Conservation (phyloP, 352 stramenopile species). For the Globisporangium acanthophoron region DNA sequence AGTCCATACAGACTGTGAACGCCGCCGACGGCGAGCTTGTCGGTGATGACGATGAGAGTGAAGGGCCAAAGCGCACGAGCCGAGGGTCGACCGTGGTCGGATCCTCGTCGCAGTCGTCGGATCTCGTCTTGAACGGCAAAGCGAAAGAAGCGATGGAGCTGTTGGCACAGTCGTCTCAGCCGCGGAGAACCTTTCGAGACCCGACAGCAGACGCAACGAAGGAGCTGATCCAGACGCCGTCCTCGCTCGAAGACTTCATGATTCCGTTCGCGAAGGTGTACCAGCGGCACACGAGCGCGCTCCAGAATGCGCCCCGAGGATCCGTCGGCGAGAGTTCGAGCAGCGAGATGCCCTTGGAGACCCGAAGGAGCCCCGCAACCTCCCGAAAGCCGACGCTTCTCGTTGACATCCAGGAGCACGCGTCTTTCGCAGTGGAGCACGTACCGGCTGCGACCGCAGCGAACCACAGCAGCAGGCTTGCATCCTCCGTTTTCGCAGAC, state of each 20-base stretch:
- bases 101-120: constrained; percentile 4
- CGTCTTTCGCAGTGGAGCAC: constrained; percentile 11
- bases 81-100: not conserved
- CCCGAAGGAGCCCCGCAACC: not conserved
- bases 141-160: constrained; percentile 15
- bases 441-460: constrained; percentile 2
- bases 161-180: constrained; percentile 25
- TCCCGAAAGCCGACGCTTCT: constrained; percentile 13
- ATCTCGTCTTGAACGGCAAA: constrained; percentile 10
- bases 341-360: constrained; percentile 4
- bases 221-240: constrained; percentile 39
- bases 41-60: not conserved
- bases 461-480: not conserved
- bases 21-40: not conserved
- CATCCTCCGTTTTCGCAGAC: constrained; percentile 2
- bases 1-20: constrained; percentile 21
- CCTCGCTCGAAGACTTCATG: constrained; percentile 39
- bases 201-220: constrained; percentile 61
- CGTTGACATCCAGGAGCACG: constrained; percentile 13
- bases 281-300: constrained; percentile 9
- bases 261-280: constrained; percentile 18
- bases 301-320: constrained; percentile 1
- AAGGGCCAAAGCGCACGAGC: constrained; percentile 4
- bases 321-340: constrained; percentile 9
- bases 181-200: constrained; percentile 50